A percentile compares a stretch with the other conserved stretches of the same genome.
phyloP scores from a whole-genome alignment of 768 basidiomycete genomes.

The Panaeolus cyanescens region DNA sequence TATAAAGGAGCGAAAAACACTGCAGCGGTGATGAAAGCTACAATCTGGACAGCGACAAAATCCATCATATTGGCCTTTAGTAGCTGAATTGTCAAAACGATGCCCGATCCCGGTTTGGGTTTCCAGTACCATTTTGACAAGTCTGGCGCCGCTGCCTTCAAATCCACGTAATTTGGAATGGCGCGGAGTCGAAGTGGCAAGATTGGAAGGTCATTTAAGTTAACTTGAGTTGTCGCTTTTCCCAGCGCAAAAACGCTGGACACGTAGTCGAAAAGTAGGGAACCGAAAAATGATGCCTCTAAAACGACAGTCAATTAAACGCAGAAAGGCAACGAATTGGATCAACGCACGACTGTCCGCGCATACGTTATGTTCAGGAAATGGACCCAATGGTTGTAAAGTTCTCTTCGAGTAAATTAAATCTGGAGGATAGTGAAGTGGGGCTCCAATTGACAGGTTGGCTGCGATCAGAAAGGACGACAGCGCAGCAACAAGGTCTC shows the following conservation, averaged over 20 bases:
- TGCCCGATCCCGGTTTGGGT: slow-evolving; percentile 15
- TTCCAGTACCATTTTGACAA: slow-evolving; percentile 13
- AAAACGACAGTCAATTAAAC: neutral
- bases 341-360: slow-evolving; percentile 8
- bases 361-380: slow-evolving; percentile 15
- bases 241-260: slow-evolving; percentile 15
- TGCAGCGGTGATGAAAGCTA: slow-evolving; percentile 16
- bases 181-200: slow-evolving; percentile 12
- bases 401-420: slow-evolving; percentile 9
- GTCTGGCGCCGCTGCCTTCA: slow-evolving; percentile 9
- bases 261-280: slow-evolving; percentile 13
- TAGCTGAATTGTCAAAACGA: slow-evolving; percentile 15
- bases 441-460: slow-evolving; percentile 4
- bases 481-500: slow-evolving; percentile 6
- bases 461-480: slow-evolving; percentile 9
- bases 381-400: slow-evolving; percentile 1
- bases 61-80: slow-evolving; percentile 13
- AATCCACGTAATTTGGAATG: slow-evolving; percentile 10
- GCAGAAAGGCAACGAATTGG: neutral
- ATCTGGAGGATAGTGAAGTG: slow-evolving; percentile 10
- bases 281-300: neutral
- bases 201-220: slow-evolving; percentile 13
- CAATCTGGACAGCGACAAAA: slow-evolving; percentile 10
- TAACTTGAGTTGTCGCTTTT: slow-evolving; percentile 8
- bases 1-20: slow-evolving; percentile 27